phyloP scores from a whole-genome alignment of 208 protist genomes.

The Leishmania major region DNA sequence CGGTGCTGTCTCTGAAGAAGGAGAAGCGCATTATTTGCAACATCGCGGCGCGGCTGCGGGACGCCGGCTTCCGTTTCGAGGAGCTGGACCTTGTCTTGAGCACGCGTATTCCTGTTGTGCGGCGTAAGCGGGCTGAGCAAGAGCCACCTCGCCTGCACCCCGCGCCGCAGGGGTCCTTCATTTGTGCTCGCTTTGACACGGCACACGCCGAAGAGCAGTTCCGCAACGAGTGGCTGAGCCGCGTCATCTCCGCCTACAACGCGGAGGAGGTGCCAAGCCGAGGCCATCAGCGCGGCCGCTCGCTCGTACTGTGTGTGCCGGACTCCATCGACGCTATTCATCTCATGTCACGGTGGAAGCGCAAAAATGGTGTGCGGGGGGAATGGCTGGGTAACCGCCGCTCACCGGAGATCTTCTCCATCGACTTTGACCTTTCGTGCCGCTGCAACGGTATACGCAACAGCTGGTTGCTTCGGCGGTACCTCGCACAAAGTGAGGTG shows the following conservation, averaged over 20 bases:
- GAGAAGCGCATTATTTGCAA: conserved; percentile 31
- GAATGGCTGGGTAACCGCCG: conserved; percentile 32
- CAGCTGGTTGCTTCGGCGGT: conserved; percentile 77
- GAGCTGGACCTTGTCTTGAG: conserved; percentile 58
- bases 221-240: conserved; percentile 1
- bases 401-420: conserved; percentile 65
- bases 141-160: conserved; percentile 9
- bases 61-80: conserved; percentile 61
- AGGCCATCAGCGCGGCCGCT: neutral
- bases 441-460: conserved; percentile 75
- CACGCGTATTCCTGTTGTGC: conserved; percentile 75
- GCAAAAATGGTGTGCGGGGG: conserved; percentile 27
- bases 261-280: neutral
- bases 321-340: conserved; percentile 38
- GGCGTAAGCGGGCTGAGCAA: conserved; percentile 36
- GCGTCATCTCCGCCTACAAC: conserved; percentile 1
- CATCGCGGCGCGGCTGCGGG: conserved; percentile 38
- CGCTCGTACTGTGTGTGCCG: conserved; percentile 19
- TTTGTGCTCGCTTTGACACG: conserved; percentile 27
- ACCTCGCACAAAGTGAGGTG: conserved; percentile 52
- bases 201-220: conserved; percentile 6
- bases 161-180: conserved; percentile 10
- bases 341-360: conserved; percentile 39
- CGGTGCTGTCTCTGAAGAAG: neutral
- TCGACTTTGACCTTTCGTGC: conserved; percentile 87